Percentiles rank a stretch among this genome's conserved stretches.
Evolutionary conservation across 148 eudicot genomes (phyloP).

Genomic region (Persicaria tinctoria): DNA sequence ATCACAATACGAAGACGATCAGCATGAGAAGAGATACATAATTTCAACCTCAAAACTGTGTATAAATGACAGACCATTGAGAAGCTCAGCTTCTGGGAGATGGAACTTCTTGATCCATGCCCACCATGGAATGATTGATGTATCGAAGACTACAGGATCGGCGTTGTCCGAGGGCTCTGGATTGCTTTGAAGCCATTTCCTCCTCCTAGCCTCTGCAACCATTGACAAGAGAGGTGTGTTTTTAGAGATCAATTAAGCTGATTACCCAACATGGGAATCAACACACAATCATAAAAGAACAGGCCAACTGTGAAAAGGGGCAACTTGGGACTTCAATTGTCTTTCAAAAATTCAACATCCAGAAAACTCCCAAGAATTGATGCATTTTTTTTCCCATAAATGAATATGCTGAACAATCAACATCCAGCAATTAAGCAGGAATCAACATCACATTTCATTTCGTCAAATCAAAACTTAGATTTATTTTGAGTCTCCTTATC

Average conservation of each 20-base stretch:
- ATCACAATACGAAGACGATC: not conserved
- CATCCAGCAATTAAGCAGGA: not conserved
- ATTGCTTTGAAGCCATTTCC: slow-evolving; percentile 87
- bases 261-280: not conserved
- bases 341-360: not conserved
- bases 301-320: not conserved
- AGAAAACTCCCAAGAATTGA: too few relatives aligned
- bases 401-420: not conserved
- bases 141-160: slow-evolving; percentile 70
- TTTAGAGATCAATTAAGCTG: not conserved
- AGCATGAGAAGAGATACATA: not conserved
- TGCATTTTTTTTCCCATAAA: too few relatives aligned
- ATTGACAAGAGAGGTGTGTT: not conserved
- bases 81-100: slow-evolving; percentile 97
- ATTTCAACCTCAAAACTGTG: not conserved
- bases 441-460: not conserved
- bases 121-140: slow-evolving; percentile 99
- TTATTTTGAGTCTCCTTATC: too few relatives aligned
- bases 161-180: slow-evolving; percentile 86
- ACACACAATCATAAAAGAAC: not conserved
- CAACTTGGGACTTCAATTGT: not conserved
- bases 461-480: not conserved
- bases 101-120: slow-evolving; percentile 97
- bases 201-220: slow-evolving; percentile 78
- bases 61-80: slow-evolving; percentile 52